A percentile compares a stretch with the other conserved stretches of the same genome.
Evolutionary conservation across 148 eudicot species (phyloP).

Genomic region (Arctostaphylos glauca): DNA sequence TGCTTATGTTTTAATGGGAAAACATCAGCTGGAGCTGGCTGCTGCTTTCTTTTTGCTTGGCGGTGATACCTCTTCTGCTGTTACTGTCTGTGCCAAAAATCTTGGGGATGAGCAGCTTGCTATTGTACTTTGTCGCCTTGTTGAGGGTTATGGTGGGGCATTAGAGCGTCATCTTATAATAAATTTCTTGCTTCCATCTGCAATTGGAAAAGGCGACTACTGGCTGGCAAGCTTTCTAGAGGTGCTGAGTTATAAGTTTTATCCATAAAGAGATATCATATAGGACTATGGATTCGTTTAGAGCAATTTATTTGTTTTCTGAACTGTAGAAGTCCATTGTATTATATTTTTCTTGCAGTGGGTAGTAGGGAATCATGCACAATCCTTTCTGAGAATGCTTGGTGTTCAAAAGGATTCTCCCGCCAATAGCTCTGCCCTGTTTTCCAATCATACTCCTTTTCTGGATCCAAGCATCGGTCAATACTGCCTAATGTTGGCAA

Average conservation of each 20-base stretch:
- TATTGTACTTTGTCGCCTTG: conserved; percentile 88
- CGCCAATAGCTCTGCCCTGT: conserved; percentile 29
- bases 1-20: conserved; percentile 96
- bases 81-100: conserved; percentile 87
- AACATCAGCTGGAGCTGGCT: conserved; percentile 92
- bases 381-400: conserved; percentile 57
- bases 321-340: background rate
- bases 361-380: conserved; percentile 66
- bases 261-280: background rate
- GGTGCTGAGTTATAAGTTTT: conserved; percentile 37
- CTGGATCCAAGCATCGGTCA: conserved; percentile 85
- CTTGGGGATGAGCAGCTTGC: conserved; percentile 98
- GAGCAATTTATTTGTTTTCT: background rate
- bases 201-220: conserved; percentile 66
- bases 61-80: conserved; percentile 85
- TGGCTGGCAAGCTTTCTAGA: conserved; percentile 88
- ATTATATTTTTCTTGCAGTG: conserved; percentile 48
- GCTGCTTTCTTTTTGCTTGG: conserved; percentile 96
- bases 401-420: conserved; percentile 44
- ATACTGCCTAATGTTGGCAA: conserved; percentile 74
- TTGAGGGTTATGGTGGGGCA: conserved; percentile 79
- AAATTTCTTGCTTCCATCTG: conserved; percentile 83
- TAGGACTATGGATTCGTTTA: background rate
- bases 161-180: conserved; percentile 66
- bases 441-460: conserved; percentile 45